phyloP scores from a whole-genome alignment of 2,329 filamentous ascomycete genomes.

The Epicoccum nigrum region DNA sequence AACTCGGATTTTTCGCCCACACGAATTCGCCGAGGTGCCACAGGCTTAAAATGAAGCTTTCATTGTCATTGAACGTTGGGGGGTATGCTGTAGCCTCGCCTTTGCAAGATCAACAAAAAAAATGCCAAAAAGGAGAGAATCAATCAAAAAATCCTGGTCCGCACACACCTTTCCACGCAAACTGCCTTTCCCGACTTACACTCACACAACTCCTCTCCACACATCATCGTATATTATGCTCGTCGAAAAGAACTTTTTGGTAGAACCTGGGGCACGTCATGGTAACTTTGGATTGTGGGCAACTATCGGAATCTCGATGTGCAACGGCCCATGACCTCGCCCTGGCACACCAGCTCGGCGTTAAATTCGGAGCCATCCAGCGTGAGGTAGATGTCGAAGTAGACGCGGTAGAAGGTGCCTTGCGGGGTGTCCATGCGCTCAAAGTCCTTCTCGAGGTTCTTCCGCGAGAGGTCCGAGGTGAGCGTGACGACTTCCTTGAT shows the following conservation, averaged over 20 bases:
- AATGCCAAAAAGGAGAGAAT: slow-evolving; percentile 9
- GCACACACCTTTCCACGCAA: too few relatives aligned
- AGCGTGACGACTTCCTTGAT: slow-evolving; percentile 99
- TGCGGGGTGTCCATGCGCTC: slow-evolving; percentile 99
- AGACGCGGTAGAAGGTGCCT: slow-evolving; percentile 71
- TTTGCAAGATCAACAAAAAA: slow-evolving; percentile 7
- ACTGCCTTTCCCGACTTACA: too few relatives aligned
- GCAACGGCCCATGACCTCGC: slow-evolving; percentile 98
- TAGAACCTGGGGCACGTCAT: background rate
- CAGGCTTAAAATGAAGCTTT: slow-evolving; percentile 2
- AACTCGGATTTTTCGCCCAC: too few relatives aligned
- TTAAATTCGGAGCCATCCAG: slow-evolving; percentile 98
- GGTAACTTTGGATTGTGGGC: background rate
- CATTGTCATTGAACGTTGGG: slow-evolving; percentile 13
- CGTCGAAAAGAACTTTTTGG: slow-evolving; percentile 6
- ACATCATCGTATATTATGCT: slow-evolving; percentile 8
- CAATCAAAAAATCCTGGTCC: too few relatives aligned
- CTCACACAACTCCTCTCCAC: too few relatives aligned
- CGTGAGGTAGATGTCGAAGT: slow-evolving; percentile 78
- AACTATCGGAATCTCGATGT: slow-evolving; percentile 78
- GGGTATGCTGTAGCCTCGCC: slow-evolving; percentile 12
- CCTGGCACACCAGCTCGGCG: slow-evolving; percentile 97
- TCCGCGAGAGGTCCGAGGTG: slow-evolving; percentile 93
- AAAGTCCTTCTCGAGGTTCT: slow-evolving; percentile 99
- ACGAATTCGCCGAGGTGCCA: too few relatives aligned